Evolutionary conservation across 2,329 filamentous ascomycete genomes (phyloP), one percentile per base, ranked within the genome.

Genomic region (Colletotrichum sp.): DNA sequence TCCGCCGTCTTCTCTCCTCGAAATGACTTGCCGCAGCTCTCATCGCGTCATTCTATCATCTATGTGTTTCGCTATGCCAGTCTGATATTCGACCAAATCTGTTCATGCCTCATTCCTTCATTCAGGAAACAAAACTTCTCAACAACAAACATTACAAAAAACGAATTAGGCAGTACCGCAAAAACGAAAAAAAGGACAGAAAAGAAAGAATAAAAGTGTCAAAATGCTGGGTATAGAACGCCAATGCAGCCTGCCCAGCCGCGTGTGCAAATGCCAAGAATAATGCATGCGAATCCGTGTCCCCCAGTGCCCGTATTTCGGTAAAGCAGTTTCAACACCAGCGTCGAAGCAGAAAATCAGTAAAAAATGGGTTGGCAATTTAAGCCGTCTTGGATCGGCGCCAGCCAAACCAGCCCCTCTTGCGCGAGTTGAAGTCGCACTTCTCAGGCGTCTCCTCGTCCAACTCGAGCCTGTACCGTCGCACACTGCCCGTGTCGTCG

Each of bases 401-500:
- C 71, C 71, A 76, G 3, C 44, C 59, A 15, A 75, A 75, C 75
- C 75, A 76, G 9, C 65, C 24, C 36, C 65, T 66, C 52, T 49
- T 75, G 7, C 69, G 30, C 8, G 36, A 36, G 8, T 32, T n/a
- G 15, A 49, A 73, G 10, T 62, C 30, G 24, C 69, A 28, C 60
- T 76, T 76, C 66, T 75, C 75, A 18, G 66, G 49, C 44, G 39
- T 55, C 57, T 76, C 75, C 66, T 76, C 75, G 26, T 76, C 75
- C 8, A 93, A 84, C 52, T 91, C 89, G 5, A 93, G 85, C 6
- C 92, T 86, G 81, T 93, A 93, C 18, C 92, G 87, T 18, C 92
- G 87, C 75, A 93, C 92, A 74, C 92, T 93, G 24, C 92, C 92
- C 2, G 88, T 85, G 81, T 93, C 91, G 79, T 92, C 91, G 79